Base-by-base conservation (phyloP, 768 basidiomycete genomes). In the Lactarius evosmus region DNA sequence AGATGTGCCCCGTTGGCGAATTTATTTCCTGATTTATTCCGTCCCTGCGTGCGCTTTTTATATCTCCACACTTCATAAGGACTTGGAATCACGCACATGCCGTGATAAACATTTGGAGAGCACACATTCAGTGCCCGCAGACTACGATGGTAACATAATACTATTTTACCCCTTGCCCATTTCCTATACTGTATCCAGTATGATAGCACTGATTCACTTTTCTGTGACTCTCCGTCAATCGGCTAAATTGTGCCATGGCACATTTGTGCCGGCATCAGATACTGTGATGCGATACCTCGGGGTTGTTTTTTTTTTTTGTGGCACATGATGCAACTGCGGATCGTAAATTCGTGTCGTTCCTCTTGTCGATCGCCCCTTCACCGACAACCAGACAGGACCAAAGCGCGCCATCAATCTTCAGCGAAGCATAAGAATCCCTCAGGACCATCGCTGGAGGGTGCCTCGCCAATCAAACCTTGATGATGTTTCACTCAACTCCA, bases 381-480 rank as follows among this genome's bases (percentile, higher is more conserved):
- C 32, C 9, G 17, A 53, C 29, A 53, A 32, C 52, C 17, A 7
- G 32, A 33, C 16, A 25, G 50, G 29, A 25, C 22, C 14, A 29
- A 51, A 1, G 50, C 12, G 27, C 12, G 50, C 27, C 52, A 33
- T 53, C 29, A 53, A 29, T 29, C 29, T 29, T 32, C 52, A 53
- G 29, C 16, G 52, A 30, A 17, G 52, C 30, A 32, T 32, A 53
- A 22, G 29, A 19, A 52, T 11, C 17, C 29, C 51, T 29, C 51
- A 29, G 32, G 52, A 53, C 3, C 52, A 53, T 53, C 17, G 7
- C 17, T 53, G 49, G n/a, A n/a, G 12, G 46, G 49, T n/a, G 49
- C 5, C 22, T 50, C 49, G 49, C 22, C 9, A 30, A 53, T 53
- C 52, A 53, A 53, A 53, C 52, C 52, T 53, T 53, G 32, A 53